phyloP scores from a whole-genome alignment of 257 asterid genomes.

The Eustoma russellianum region DNA sequence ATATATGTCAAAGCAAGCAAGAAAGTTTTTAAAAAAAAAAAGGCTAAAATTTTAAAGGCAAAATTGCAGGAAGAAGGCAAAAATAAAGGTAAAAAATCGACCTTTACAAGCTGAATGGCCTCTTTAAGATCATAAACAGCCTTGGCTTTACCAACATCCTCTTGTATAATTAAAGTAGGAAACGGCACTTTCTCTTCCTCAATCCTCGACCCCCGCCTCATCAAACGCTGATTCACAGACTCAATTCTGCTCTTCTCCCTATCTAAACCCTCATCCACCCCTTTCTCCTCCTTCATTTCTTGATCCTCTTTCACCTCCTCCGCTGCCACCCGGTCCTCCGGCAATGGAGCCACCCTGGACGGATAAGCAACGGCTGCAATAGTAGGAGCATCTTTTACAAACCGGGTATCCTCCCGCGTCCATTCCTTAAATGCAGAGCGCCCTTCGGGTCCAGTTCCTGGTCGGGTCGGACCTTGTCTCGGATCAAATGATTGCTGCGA shows the following conservation, averaged over 20 bases:
- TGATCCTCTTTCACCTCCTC: slow-evolving; percentile 24
- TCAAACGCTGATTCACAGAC: slow-evolving; percentile 11
- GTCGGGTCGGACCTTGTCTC: slow-evolving; percentile 10
- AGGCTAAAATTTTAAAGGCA: background rate
- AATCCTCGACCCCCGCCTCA: slow-evolving; percentile 31
- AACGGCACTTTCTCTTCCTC: slow-evolving; percentile 60
- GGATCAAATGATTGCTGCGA: slow-evolving; percentile 2
- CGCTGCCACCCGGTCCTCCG: slow-evolving; percentile 48
- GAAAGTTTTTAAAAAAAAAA: background rate
- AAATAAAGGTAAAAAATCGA: slow-evolving; percentile 23
- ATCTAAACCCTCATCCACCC: slow-evolving; percentile 38
- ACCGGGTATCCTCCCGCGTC: slow-evolving; percentile 76
- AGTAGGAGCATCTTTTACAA: slow-evolving; percentile 46
- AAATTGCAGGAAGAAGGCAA: background rate
- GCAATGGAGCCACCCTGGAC: slow-evolving; percentile 78
- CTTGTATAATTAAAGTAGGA: slow-evolving; percentile 55
- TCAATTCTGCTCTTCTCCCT: slow-evolving; percentile 57
- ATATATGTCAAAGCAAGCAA: background rate
- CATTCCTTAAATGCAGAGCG: slow-evolving; percentile 26
- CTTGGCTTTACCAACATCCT: slow-evolving; percentile 42
- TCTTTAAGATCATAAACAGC: slow-evolving; percentile 78
- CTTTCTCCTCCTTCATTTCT: background rate
- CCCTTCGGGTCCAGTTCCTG: background rate
- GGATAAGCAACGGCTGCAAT: slow-evolving; percentile 59
- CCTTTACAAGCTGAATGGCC: slow-evolving; percentile 79